phyloP scores from a whole-genome alignment of 345 rosid species.

The Microcos paniculata region DNA sequence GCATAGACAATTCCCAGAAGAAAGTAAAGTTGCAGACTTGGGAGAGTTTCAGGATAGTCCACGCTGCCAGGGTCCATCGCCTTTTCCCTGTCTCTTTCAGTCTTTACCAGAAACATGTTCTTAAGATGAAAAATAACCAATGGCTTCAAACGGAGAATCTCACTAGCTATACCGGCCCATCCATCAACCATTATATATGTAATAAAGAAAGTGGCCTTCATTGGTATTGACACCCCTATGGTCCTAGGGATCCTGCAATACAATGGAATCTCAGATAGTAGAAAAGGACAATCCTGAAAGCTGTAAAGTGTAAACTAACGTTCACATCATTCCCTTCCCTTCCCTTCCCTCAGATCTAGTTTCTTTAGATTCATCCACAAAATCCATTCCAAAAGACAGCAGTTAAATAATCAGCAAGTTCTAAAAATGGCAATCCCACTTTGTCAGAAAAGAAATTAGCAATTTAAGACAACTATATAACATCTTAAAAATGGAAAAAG shows the following conservation, averaged over 20 bases:
- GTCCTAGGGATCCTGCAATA: constrained; percentile 86
- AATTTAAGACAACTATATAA: background rate
- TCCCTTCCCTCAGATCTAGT: background rate
- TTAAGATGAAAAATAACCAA: constrained; percentile 86
- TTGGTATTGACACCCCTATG: constrained; percentile 94
- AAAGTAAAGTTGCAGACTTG: constrained; percentile 87
- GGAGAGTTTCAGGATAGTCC: constrained; percentile 83
- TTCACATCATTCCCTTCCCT: background rate
- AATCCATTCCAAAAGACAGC: background rate
- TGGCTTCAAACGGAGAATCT: constrained; percentile 86
- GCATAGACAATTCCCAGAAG: constrained; percentile 95
- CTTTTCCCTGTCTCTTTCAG: constrained; percentile 71
- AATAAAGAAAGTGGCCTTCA: constrained; percentile 97
- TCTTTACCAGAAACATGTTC: constrained; percentile 90
- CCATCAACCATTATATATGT: constrained; percentile 97
- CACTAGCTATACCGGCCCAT: constrained; percentile 97
- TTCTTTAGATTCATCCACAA: background rate
- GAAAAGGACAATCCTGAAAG: background rate
- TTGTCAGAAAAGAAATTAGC: background rate
- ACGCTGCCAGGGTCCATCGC: constrained; percentile 91
- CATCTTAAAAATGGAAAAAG: background rate
- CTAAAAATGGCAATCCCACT: background rate
- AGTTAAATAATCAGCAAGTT: background rate
- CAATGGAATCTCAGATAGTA: background rate
- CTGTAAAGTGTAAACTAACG: background rate